phyloP scores from a whole-genome alignment of 176 grass and related monocot genomes.

The Echinochloa phyllopogon region DNA sequence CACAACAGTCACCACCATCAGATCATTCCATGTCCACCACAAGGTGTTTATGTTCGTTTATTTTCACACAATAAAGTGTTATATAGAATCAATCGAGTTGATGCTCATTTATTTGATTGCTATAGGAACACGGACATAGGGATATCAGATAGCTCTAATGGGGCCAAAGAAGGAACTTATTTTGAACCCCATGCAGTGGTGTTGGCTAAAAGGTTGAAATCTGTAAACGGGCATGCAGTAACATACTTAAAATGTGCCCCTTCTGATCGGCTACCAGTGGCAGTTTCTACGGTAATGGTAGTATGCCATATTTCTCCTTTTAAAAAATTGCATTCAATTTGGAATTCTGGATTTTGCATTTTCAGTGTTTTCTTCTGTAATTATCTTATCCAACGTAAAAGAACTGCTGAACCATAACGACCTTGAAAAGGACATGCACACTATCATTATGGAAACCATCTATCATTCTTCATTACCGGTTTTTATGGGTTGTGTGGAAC shows the following conservation, averaged over 20 bases:
- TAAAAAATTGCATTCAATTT: conserved; percentile 12
- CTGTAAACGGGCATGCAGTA: conserved; percentile 23
- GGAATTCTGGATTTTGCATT: background rate
- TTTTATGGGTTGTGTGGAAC: background rate
- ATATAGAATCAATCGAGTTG: background rate
- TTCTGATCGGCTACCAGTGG: conserved; percentile 19
- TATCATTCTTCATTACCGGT: background rate
- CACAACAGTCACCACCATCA: conserved; percentile 30
- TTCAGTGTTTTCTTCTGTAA: conserved; percentile 2
- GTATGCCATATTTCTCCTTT: conserved; percentile 30
- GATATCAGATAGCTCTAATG: conserved; percentile 29
- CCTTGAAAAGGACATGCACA: background rate
- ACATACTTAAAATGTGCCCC: conserved; percentile 9
- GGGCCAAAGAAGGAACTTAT: conserved; percentile 6
- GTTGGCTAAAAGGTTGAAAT: conserved; percentile 49
- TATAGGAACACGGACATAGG: conserved; percentile 21
- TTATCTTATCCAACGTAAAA: conserved; percentile 2
- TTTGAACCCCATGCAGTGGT: conserved; percentile 27
- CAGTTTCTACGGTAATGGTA: background rate
- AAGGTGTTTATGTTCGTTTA: conserved; percentile 28
- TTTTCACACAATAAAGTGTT: background rate
- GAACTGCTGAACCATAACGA: conserved; percentile 4
- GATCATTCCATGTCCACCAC: conserved; percentile 18
- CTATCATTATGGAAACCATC: background rate
- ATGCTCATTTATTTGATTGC: background rate